Evolutionary conservation across 1,139 yeast species (phyloP), one percentile per base, ranked within the genome.

Genomic region (Lodderomyces orthopsilosis): DNA sequence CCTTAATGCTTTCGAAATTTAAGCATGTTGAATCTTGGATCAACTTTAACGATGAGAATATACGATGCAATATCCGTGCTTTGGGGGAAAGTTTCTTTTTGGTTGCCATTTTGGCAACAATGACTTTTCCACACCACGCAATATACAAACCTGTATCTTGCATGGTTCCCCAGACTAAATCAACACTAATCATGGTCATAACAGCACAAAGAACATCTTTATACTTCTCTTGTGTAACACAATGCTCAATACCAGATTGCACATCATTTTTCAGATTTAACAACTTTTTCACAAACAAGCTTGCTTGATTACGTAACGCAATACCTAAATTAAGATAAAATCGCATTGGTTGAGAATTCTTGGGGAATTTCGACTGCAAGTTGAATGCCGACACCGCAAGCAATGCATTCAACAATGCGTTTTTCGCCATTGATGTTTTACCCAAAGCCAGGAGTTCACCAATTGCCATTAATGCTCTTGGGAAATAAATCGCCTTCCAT

Each of bases 161-260:
- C 94, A 86, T 87, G 1, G 94, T 84, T 1, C 96, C 96, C 87
- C 95, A 85, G 7, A 87, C 93, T 45, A 87, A 83, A 64, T 89
- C 96, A 44, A 89, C 88, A 18, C 91, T 82, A 41, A 84, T 87
- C 95, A 89, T 87, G 2, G 94, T 83, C 65, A 89, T 73, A 17
- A 88, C 83, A 0, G 95, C 94, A 41, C 90, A 85, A 30, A 89
- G 64, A 5, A 88, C 87, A 58, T 89, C 96, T 58, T 89, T 88
- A 60, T 88, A 88, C 58, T 85, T 84, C 53, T 86, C 94, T 38
- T 71, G 68, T 41, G 74, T 65, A 40, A 82, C 72, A 55, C 94
- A 84, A 36, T 67, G 68, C 41, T 68, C 76, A 3, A 73, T 63
- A 8, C 74, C 74, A 18, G 63, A 54, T 40, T 60, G 63, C 15